These are phyloP conservation scores for Lactuca saligna DNA, from an alignment of 129 eudicot genomes.

Conservation along the genomic window DNA sequence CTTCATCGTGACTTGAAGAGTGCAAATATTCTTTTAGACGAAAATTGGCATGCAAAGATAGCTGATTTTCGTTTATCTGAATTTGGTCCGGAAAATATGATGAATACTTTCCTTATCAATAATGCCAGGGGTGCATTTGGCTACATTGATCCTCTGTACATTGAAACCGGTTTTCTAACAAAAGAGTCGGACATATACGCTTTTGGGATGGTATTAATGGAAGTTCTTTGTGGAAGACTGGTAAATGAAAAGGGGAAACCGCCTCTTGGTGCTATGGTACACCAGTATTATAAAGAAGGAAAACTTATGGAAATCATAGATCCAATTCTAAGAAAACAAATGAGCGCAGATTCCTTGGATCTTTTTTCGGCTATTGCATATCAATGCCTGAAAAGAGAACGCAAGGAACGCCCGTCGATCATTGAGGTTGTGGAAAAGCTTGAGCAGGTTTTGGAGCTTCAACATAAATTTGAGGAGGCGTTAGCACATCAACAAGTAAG, in stretches of 20 bases:
- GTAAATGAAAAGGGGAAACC: background rate
- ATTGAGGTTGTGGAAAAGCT: background rate
- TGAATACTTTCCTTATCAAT: background rate
- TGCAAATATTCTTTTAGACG: background rate
- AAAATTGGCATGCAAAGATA: background rate
- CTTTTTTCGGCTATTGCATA: background rate
- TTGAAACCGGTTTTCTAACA: background rate
- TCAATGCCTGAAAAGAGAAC: constrained; percentile 1
- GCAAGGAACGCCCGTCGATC: background rate
- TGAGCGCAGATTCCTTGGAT: background rate
- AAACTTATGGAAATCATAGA: background rate
- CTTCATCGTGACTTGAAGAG: background rate
- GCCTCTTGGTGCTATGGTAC: background rate
- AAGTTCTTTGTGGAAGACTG: constrained; percentile 1
- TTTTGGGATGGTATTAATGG: background rate
- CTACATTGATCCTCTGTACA: background rate
- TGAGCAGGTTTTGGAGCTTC: too few relatives aligned
- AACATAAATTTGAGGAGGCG: too few relatives aligned
- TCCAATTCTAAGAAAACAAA: background rate
- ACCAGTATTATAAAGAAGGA: background rate
- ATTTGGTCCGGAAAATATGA: too few relatives aligned
- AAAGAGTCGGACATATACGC: constrained; percentile 7
- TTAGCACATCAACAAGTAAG: too few relatives aligned
- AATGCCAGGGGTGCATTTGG: background rate
- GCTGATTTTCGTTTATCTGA: too few relatives aligned